Base-by-base conservation (phyloP, 129 eudicot genomes). In the Tagetes patula region DNA sequence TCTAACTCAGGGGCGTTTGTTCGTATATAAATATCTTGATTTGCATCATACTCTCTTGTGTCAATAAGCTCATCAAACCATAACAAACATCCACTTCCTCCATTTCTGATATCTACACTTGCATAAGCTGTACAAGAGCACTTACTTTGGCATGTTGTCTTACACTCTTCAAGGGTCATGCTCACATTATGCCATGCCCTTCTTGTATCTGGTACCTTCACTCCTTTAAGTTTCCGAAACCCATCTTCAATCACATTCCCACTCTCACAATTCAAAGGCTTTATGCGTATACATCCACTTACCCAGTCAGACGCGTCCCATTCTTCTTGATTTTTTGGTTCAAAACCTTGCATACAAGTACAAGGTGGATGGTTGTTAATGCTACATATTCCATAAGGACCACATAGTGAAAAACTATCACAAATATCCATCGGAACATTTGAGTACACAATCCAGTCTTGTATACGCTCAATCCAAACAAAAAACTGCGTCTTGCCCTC, bases 281-380 rank as follows among this genome's bases (percentile, higher is more conserved):
- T 60, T 42, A 67, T 74, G 14, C 85, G 34, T 0, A 12, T 67
- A 77, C 95, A 88, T 5, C 95, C 95, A 13, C 62, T 59, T 2
- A 80, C 67, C 91, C 91, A 88, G 61, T 83, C 87, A 0, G 63
- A 68, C 27, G 8, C 42, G 0, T 34, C 30, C 87, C 87, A 83
- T 10, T 70, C 79, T 6, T 55, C 62, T 31, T 4, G 43, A 27
- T 55, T 1, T 27, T n/a, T 74, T 9, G 86, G 81, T 52, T 42
- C 75, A 61, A 75, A 83, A 6, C 60, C 71, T 3, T 76, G 48
- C 70, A 83, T 11, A 67, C 87, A 83, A 4, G 47, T 37, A 12
- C 87, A 83, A 9, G 72, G 43, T 2, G 83, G 83, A 11, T 73
- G 27, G 3, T 52, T 47, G 5, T 0, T 46, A 27, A 79, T 63